Evolutionary conservation across 352 stramenopile genomes (phyloP).

Genomic region (Lagenidium giganteum): DNA sequence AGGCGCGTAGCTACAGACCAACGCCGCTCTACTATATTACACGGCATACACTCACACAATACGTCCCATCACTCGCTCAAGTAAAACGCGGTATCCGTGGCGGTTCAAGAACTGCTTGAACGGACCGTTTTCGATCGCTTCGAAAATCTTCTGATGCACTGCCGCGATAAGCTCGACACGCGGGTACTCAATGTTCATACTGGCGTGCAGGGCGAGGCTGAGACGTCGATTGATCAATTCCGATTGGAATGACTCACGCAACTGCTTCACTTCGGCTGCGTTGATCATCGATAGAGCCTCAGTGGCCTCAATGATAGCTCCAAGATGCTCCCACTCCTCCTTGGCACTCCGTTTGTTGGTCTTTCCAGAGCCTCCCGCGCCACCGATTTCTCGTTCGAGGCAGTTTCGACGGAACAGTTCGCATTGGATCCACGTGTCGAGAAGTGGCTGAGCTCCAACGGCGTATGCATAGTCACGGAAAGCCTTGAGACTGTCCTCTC

Average conservation of each 20-base stretch:
- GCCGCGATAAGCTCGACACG: slow-evolving; percentile 54
- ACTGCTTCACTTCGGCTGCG: slow-evolving; percentile 31
- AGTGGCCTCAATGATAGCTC: slow-evolving; percentile 40
- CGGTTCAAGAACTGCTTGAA: slow-evolving; percentile 58
- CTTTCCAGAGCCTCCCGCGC: neutral
- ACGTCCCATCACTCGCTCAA: neutral
- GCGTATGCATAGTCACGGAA: slow-evolving; percentile 70
- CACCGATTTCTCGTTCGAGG: slow-evolving; percentile 37
- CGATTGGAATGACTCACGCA: slow-evolving; percentile 43
- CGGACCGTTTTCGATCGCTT: slow-evolving; percentile 58
- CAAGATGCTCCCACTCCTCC: slow-evolving; percentile 69
- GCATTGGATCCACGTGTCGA: slow-evolving; percentile 77
- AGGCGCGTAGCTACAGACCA: neutral
- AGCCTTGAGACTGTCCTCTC: slow-evolving; percentile 66
- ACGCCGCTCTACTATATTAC: neutral
- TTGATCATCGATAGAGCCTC: slow-evolving; percentile 43
- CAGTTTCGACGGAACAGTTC: slow-evolving; percentile 61
- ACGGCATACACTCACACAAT: slow-evolving; percentile 1
- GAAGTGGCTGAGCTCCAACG: slow-evolving; percentile 39
- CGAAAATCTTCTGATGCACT: slow-evolving; percentile 68
- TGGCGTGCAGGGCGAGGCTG: slow-evolving; percentile 47
- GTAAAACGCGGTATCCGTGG: too few relatives aligned
- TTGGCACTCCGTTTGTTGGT: slow-evolving; percentile 15
- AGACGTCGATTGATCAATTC: slow-evolving; percentile 54
- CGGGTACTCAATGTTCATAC: slow-evolving; percentile 44